Conservation (phyloP, 352 stramenopile species). For the Pythium apleroticum region DNA sequence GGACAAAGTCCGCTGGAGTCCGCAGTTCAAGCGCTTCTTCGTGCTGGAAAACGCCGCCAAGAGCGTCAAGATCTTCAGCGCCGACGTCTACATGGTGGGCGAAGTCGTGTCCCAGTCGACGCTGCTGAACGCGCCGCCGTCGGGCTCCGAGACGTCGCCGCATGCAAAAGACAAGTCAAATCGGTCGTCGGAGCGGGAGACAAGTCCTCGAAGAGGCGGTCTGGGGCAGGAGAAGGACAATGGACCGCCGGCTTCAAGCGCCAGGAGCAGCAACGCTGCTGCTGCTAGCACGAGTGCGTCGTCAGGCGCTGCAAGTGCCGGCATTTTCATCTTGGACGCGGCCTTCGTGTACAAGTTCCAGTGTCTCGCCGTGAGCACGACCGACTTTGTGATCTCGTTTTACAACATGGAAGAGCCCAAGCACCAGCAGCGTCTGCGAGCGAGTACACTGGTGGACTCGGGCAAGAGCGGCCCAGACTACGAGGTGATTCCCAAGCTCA, state of each 20-base stretch:
- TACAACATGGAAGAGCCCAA: conserved; percentile 70
- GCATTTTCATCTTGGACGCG: conserved; percentile 66
- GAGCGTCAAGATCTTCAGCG: conserved; percentile 70
- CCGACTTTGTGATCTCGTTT: conserved; percentile 83
- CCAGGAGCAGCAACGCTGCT: background rate
- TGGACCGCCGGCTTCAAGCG: background rate
- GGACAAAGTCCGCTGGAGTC: conserved; percentile 75
- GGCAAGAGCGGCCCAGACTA: conserved; percentile 34
- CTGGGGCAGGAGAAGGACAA: background rate
- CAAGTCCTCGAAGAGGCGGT: background rate
- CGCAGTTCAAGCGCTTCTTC: conserved; percentile 55
- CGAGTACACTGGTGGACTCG: conserved; percentile 18
- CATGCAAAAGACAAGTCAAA: background rate
- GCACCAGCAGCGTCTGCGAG: conserved; percentile 20
- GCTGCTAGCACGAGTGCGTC: background rate
- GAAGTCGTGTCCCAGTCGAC: conserved; percentile 41
- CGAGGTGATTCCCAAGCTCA: conserved; percentile 44
- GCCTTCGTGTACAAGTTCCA: conserved; percentile 61
- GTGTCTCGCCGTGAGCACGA: conserved; percentile 68
- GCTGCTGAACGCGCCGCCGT: conserved; percentile 13
- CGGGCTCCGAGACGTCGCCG: background rate
- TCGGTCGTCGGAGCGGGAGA: background rate
- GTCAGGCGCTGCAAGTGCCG: conserved; percentile 13
- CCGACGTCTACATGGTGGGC: conserved; percentile 47
- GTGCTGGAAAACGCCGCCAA: conserved; percentile 66